A percentile compares a stretch with the other conserved stretches of the same genome.
phyloP scores from a whole-genome alignment of 2,329 filamentous ascomycete species.

The Aureobasidium sp. region DNA sequence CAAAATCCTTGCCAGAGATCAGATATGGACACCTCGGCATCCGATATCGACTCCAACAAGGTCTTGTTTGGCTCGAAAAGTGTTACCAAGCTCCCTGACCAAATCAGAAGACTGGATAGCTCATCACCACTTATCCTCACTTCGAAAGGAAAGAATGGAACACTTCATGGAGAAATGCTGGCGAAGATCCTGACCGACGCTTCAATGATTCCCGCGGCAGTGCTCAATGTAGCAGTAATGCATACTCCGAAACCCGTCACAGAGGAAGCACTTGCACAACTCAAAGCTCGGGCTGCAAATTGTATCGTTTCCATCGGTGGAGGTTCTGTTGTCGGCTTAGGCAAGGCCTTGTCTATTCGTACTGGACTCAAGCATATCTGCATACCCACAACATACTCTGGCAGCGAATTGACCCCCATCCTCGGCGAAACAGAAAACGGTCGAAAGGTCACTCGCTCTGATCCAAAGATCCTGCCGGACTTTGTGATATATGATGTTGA shows the following conservation, averaged over 20 bases:
- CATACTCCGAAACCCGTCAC: slow-evolving; percentile 55
- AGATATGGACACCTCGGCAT: slow-evolving; percentile 49
- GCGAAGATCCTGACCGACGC: slow-evolving; percentile 24
- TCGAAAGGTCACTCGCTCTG: slow-evolving; percentile 50
- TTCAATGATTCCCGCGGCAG: slow-evolving; percentile 34
- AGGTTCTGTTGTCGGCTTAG: slow-evolving; percentile 55
- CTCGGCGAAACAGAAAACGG: slow-evolving; percentile 56
- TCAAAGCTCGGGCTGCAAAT: slow-evolving; percentile 43
- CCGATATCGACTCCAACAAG: slow-evolving; percentile 47
- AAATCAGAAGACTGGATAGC: slow-evolving; percentile 41
- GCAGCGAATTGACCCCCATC: slow-evolving; percentile 56
- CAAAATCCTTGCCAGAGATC: background rate
- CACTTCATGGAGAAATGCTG: slow-evolving; percentile 33
- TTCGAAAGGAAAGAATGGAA: slow-evolving; percentile 37
- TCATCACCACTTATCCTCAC: slow-evolving; percentile 48
- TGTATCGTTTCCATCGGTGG: slow-evolving; percentile 53
- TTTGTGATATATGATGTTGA: slow-evolving; percentile 60
- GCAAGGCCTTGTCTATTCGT: slow-evolving; percentile 30
- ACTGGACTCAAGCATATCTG: slow-evolving; percentile 30
- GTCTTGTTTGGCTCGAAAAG: slow-evolving; percentile 53
- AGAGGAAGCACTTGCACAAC: slow-evolving; percentile 47
- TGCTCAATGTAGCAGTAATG: slow-evolving; percentile 54
- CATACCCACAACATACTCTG: slow-evolving; percentile 32
- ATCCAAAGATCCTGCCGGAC: slow-evolving; percentile 53
- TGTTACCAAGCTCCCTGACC: slow-evolving; percentile 41